Conservation (phyloP, 2,329 filamentous ascomycete genomes). For the Alternaria solani region DNA sequence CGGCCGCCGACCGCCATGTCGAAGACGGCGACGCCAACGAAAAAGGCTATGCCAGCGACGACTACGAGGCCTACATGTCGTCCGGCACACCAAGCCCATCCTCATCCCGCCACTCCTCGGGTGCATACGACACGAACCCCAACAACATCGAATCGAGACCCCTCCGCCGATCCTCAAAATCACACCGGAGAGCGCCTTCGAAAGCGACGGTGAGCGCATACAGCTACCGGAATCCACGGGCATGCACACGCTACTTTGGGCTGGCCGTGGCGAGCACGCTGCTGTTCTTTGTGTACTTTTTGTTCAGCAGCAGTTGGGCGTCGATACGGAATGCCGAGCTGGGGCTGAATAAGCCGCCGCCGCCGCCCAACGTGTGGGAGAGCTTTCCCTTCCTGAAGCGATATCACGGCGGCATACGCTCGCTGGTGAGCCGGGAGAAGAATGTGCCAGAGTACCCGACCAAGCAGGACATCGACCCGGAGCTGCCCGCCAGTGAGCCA, state of each 20-base stretch:
- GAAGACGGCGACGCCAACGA: conserved; percentile 49
- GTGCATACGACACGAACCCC: conserved; percentile 40
- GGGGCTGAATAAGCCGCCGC: conserved; percentile 66
- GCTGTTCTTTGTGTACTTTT: conserved; percentile 76
- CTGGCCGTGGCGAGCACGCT: conserved; percentile 73
- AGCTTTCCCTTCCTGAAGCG: conserved; percentile 83
- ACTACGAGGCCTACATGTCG: conserved; percentile 45
- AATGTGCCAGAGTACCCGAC: conserved; percentile 85
- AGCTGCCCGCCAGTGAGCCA: conserved; percentile 38
- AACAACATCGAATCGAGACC: conserved; percentile 36
- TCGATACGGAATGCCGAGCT: conserved; percentile 70
- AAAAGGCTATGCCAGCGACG: conserved; percentile 50
- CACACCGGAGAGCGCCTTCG: conserved; percentile 30
- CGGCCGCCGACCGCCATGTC: conserved; percentile 40
- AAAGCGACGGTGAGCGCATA: conserved; percentile 46
- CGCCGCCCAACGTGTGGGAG: conserved; percentile 81
- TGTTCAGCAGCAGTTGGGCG: conserved; percentile 76
- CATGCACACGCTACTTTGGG: conserved; percentile 79
- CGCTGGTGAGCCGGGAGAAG: conserved; percentile 69
- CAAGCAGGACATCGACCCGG: conserved; percentile 60
- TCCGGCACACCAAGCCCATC: conserved; percentile 55
- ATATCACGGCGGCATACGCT: conserved; percentile 88
- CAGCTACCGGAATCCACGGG: conserved; percentile 73
- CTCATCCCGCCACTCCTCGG: conserved; percentile 62
- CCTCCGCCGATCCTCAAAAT: conserved; percentile 22